Evolutionary conservation across 495 filamentous ascomycete genomes (phyloP), one percentile per base, ranked within the genome.

Genomic region (Xylona heveae): DNA sequence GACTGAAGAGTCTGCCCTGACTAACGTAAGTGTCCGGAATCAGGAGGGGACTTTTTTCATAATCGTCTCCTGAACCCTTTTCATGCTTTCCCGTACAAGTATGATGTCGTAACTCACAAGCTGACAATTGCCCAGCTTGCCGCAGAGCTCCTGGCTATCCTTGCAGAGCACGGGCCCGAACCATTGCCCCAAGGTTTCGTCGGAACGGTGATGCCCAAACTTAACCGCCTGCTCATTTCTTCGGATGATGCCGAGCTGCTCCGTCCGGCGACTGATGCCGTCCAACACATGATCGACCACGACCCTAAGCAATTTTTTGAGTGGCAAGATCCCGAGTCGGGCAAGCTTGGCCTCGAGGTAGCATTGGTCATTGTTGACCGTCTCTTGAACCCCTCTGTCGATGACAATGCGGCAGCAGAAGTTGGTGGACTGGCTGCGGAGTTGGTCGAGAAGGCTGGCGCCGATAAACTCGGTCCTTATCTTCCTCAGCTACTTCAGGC

Each of bases 401-500:
- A 83, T 31, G 88, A 95, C 41, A 78, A 78, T 33, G 78, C 82
- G 5, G 88, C 90, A n/a, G 77, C 80, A 5, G 90, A 95, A 54
- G 83, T 97, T 17, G 88, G 88, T 36, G 80, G 84, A 18, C 64
- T 97, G 30, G 88, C 88, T 0, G 88, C 84, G 0, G 88, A 93
- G 47, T 56, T 95, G 37, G 90, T 97, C 5, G 90, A 95, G 52
- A 84, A 78, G 47, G 88, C 85, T 23, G 82, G 84, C 19, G 69
- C 74, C 16, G 83, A 93, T 41, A 64, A 76, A 28, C 69, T 97
- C 13, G 88, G 88, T 3, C 84, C 83, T 5, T 92, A 78, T 43
- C 62, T 97, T 5, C 68, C 73, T 10, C 79, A 91, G 50, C 70
- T 97, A n/a, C 66, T 97, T 4, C 68, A 69, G 38, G 83, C 84